phyloP scores from a whole-genome alignment of 2,329 filamentous ascomycete genomes.

The Calonectria fujianensis region DNA sequence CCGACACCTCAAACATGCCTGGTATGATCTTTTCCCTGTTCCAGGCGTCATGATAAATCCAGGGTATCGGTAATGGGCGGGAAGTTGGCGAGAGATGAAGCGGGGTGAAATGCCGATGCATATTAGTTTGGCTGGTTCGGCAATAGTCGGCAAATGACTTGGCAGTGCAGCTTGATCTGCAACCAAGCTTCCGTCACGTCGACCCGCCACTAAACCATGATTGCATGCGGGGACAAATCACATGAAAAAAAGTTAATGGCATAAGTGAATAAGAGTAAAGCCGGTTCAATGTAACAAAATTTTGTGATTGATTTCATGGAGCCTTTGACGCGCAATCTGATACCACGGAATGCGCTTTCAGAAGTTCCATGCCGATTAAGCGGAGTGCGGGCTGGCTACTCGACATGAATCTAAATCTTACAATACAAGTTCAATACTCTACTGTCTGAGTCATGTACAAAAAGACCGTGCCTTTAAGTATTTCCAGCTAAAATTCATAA shows the following conservation, averaged over 20 bases:
- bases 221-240: background rate
- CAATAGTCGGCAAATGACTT: slow-evolving; percentile 27
- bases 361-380: too few species aligned
- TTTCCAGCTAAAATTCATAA: too few species aligned
- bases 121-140: slow-evolving; percentile 2
- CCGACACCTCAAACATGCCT: slow-evolving; percentile 43
- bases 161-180: background rate
- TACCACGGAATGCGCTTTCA: too few species aligned
- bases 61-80: slow-evolving; percentile 19
- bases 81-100: background rate
- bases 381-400: too few species aligned
- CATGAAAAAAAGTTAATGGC: background rate
- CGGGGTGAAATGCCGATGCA: slow-evolving; percentile 13
- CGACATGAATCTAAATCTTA: too few species aligned
- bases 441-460: too few species aligned
- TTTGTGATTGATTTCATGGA: too few species aligned
- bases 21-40: slow-evolving; percentile 38
- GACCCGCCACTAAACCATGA: slow-evolving; percentile 1
- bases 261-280: background rate
- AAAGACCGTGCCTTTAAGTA: too few species aligned
- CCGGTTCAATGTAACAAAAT: too few species aligned
- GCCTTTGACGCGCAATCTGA: too few species aligned
- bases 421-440: too few species aligned
- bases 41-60: slow-evolving; percentile 32
- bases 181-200: background rate